These are phyloP conservation scores for Coriolopsis trogii DNA, from an alignment of 1,284 basidiomycete species.

Conservation along the genomic window DNA sequence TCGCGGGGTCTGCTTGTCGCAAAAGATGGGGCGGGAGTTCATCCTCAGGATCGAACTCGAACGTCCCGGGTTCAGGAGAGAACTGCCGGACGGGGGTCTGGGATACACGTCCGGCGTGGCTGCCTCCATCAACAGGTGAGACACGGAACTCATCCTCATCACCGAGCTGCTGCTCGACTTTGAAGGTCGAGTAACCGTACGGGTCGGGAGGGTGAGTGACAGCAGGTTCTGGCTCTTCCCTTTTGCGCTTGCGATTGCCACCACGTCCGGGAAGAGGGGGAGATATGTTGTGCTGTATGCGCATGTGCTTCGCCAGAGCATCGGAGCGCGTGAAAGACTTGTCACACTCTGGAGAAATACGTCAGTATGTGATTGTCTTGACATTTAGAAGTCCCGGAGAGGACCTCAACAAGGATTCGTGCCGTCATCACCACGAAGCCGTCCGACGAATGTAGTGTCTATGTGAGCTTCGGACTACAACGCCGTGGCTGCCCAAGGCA, in stretches of 20 bases:
- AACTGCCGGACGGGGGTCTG: conserved; percentile 20
- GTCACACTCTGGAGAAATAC: conserved; percentile 74
- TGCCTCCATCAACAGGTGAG: conserved; percentile 28
- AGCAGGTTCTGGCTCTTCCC: conserved; percentile 36
- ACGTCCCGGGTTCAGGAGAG: conserved; percentile 27
- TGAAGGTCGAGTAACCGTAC: conserved; percentile 59
- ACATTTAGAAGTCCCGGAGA: no score
- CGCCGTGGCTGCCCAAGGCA: not conserved
- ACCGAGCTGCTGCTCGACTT: conserved; percentile 54
- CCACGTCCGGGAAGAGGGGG: conserved; percentile 74
- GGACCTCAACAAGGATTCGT: not conserved
- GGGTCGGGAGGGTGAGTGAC: conserved; percentile 19
- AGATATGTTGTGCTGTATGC: conserved; percentile 80
- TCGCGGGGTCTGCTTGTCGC: conserved; percentile 51
- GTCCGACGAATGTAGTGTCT: no score
- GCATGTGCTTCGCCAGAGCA: conserved; percentile 89
- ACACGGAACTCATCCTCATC: conserved; percentile 32
- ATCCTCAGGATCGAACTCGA: conserved; percentile 30
- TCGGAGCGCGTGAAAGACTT: conserved; percentile 93
- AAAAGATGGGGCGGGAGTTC: conserved; percentile 55
- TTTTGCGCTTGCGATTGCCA: conserved; percentile 64
- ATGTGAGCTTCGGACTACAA: not conserved
- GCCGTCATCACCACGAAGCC: no score
- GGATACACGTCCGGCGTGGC: conserved; percentile 12
- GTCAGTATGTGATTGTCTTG: no score